Conservation (phyloP, 1,284 basidiomycete species). For the Bondarzewia mesenterica region DNA sequence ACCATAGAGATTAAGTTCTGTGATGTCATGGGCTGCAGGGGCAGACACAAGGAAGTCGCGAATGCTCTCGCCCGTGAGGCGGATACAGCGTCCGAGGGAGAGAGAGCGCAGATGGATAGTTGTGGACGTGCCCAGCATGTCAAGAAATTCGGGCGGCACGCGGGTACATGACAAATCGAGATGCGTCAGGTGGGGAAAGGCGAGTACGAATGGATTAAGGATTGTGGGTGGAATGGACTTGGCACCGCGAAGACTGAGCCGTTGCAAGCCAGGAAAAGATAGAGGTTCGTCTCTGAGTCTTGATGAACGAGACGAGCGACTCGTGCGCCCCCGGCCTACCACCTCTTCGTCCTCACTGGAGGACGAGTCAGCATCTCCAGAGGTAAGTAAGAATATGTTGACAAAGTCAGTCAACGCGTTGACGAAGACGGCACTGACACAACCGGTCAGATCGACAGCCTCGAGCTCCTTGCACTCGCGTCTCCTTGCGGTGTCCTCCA, state of each 20-base stretch:
- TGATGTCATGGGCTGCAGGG: conserved; percentile 56
- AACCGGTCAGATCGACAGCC: conserved; percentile 91
- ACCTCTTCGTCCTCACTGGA: conserved; percentile 37
- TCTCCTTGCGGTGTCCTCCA: conserved; percentile 67
- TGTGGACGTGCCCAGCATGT: conserved; percentile 52
- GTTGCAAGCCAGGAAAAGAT: conserved; percentile 69
- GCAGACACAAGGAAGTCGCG: conserved; percentile 68
- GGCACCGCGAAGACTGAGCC: conserved; percentile 81
- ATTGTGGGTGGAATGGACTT: conserved; percentile 69
- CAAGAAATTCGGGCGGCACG: conserved; percentile 70
- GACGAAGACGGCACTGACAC: conserved; percentile 85
- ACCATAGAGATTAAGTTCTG: conserved; percentile 84
- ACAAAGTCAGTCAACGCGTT: conserved; percentile 82
- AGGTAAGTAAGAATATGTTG: conserved; percentile 48
- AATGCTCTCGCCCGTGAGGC: conserved; percentile 76
- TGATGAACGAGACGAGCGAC: conserved; percentile 21
- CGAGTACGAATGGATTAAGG: conserved; percentile 74
- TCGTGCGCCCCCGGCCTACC: conserved; percentile 23
- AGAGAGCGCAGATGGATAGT: conserved; percentile 72
- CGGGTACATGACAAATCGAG: conserved; percentile 87
- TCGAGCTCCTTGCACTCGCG: conserved; percentile 76
- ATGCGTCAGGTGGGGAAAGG: conserved; percentile 84
- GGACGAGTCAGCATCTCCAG: conserved; percentile 32
- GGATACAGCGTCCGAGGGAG: conserved; percentile 83
- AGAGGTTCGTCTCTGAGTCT: conserved; percentile 38